Evolutionary conservation across 345 rosid genomes (phyloP), one percentile per base, ranked within the genome.

Genomic region (Anacardium occidentale): DNA sequence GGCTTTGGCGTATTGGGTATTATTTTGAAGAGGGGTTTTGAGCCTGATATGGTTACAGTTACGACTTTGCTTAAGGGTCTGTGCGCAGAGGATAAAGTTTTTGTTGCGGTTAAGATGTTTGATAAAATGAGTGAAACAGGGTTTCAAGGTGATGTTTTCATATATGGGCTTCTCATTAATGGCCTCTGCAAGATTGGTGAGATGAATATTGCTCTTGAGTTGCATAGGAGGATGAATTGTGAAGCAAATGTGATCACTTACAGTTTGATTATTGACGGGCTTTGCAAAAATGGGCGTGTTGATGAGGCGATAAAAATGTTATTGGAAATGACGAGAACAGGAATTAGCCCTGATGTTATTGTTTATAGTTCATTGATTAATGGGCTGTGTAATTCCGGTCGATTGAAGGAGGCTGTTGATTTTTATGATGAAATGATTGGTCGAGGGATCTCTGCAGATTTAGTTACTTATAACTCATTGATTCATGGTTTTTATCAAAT

Each of bases 331-430:
- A 72, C 56, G 40, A 25, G 58, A 22, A 53, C 34, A 22, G 77
- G 77, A 9, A 71, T 75, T 53, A 3, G 6, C 24, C 77, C 82
- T 14, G 77, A 80, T 75, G 77, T 72, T 64, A 58, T 77, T 78
- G 60, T 71, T 64, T 83, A 72, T 48, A 69, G 60, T 62, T 74
- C 79, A 4, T 65, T 80, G 65, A 75, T 83, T 72, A 52, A 75
- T 32, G 77, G 81, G 15, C 63, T 77, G 24, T 77, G 79, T 69
- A 45, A 42, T 47, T 14, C 45, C 6, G 68, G 70, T 34, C 20
- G 70, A 11, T 63, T 64, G 47, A 71, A 55, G 37, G 73, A 74
- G 44, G 78, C 65, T 21, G 32, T 68, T n/a, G 47, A 47, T 1
- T 51, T 22, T 45, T 69, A 63, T 29, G 58, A 74, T 66, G 75